Percentiles rank a stretch among this genome's conserved stretches.
These are phyloP conservation scores for Pseudogymnoascus sp. DNA, from an alignment of 2,329 filamentous ascomycete species.

Conservation along the genomic window DNA sequence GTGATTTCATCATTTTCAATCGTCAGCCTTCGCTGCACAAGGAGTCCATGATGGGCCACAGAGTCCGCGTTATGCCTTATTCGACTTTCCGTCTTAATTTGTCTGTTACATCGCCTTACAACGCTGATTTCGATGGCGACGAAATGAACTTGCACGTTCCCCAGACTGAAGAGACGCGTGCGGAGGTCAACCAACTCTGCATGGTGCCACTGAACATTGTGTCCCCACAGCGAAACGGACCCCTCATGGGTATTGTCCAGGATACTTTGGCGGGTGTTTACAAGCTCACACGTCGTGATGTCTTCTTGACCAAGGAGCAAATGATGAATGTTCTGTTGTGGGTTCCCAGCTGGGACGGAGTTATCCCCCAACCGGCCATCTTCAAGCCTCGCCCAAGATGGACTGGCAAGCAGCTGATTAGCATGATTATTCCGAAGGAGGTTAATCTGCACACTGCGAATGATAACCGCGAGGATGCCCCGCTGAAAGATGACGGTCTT, in stretches of 20 bases:
- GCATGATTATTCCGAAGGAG: conserved; percentile 79
- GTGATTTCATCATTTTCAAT: conserved; percentile 99
- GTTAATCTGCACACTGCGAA: conserved; percentile 68
- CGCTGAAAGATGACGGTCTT: conserved; percentile 67
- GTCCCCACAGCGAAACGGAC: conserved; percentile 91
- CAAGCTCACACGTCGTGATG: conserved; percentile 90
- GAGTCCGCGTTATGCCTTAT: conserved; percentile 96
- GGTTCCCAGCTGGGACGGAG: conserved; percentile 95
- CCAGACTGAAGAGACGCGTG: conserved; percentile 91
- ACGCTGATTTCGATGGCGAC: conserved; percentile 99
- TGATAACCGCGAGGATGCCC: conserved; percentile 49
- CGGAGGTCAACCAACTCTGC: conserved; percentile 88
- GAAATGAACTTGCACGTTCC: conserved; percentile 99
- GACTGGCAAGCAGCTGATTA: conserved; percentile 97
- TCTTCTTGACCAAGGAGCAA: conserved; percentile 80
- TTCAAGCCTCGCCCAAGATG: conserved; percentile 84
- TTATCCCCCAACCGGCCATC: conserved; percentile 89
- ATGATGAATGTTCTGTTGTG: conserved; percentile 97
- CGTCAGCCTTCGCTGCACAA: conserved; percentile 98
- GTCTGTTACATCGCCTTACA: conserved; percentile 97
- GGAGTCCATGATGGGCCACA: conserved; percentile 99
- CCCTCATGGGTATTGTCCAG: conserved; percentile 98
- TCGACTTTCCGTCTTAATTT: conserved; percentile 97
- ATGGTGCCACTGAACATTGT: conserved; percentile 99
- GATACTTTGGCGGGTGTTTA: conserved; percentile 94